Conservation (phyloP, 352 stramenopile species). For the Phytophthora multivora region DNA sequence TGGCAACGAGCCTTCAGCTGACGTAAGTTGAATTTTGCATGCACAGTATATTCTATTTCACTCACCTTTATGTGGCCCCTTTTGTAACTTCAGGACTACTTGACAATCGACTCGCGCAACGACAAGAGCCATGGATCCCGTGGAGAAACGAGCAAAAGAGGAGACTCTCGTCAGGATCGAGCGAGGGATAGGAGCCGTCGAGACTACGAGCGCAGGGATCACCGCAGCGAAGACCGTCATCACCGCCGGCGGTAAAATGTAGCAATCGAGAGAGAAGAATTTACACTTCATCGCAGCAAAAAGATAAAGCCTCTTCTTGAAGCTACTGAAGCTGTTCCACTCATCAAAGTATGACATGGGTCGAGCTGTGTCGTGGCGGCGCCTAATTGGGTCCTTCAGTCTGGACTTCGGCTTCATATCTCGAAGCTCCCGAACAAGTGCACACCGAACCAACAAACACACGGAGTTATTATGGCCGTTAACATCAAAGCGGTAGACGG, state of each 20-base stretch:
- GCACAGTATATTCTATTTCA: neutral
- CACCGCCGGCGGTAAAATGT: constrained; percentile 18
- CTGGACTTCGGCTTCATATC: constrained; percentile 5
- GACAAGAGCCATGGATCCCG: constrained; percentile 14
- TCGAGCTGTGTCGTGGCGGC: constrained; percentile 6
- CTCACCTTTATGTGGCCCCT: neutral
- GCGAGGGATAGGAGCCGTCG: constrained; percentile 11
- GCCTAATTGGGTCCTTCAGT: constrained; percentile 14
- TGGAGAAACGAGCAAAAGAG: constrained; percentile 17
- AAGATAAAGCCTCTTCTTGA: neutral
- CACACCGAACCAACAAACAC: neutral
- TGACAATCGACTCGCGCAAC: constrained; percentile 69
- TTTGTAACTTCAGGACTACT: constrained; percentile 57
- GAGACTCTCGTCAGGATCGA: constrained; percentile 18
- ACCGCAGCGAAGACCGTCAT: constrained; percentile 13
- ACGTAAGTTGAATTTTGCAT: constrained; percentile 40
- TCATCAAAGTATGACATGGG: constrained; percentile 24
- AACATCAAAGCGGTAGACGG: constrained; percentile 10
- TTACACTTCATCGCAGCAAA: too few species aligned
- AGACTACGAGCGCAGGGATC: constrained; percentile 16
- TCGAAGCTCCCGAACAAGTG: neutral
- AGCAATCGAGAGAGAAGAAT: too few species aligned
- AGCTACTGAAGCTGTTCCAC: neutral
- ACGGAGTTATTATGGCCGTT: constrained; percentile 3
- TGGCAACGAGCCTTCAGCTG: constrained; percentile 50